phyloP scores from a whole-genome alignment of 2,329 filamentous ascomycete genomes.

The Apiospora pterosperma region DNA sequence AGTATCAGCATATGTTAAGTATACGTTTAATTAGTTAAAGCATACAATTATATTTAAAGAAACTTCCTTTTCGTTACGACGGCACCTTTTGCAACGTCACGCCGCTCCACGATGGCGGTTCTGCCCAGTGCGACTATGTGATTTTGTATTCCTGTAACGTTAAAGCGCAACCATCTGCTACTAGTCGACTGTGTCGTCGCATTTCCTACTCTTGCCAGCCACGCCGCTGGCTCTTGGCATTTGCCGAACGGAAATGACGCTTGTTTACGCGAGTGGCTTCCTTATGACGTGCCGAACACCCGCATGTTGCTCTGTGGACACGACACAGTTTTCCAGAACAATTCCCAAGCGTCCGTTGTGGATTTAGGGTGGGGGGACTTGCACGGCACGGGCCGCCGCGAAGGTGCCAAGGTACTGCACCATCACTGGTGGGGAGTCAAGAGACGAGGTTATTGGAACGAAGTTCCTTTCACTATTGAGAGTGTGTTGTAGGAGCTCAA shows the following conservation, averaged over 20 bases:
- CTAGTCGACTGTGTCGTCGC: slow-evolving; percentile 20
- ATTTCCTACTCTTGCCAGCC: slow-evolving; percentile 23
- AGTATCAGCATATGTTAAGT: no score
- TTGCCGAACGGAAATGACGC: slow-evolving; percentile 17
- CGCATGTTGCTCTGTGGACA: slow-evolving; percentile 28
- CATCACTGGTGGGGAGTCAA: no score
- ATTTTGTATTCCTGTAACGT: background rate
- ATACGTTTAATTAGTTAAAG: no score
- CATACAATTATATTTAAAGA: no score
- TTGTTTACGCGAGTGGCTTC: slow-evolving; percentile 27
- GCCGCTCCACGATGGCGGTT: slow-evolving; percentile 16
- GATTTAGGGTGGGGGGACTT: slow-evolving; percentile 14
- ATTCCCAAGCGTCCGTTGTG: slow-evolving; percentile 17
- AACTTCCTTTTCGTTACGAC: slow-evolving; percentile 11
- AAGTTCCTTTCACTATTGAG: no score
- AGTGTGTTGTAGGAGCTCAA: no score
- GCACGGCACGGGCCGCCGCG: no score
- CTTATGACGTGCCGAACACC: slow-evolving; percentile 14
- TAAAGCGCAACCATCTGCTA: background rate
- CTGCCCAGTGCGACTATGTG: slow-evolving; percentile 19
- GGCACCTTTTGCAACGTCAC: slow-evolving; percentile 19
- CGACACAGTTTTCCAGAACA: slow-evolving; percentile 20
- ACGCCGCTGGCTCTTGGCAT: slow-evolving; percentile 27
- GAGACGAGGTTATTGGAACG: no score
- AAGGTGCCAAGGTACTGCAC: no score